These are phyloP conservation scores for Flaveria ramosissima DNA, from an alignment of 129 eudicot species.

Conservation along the genomic window DNA sequence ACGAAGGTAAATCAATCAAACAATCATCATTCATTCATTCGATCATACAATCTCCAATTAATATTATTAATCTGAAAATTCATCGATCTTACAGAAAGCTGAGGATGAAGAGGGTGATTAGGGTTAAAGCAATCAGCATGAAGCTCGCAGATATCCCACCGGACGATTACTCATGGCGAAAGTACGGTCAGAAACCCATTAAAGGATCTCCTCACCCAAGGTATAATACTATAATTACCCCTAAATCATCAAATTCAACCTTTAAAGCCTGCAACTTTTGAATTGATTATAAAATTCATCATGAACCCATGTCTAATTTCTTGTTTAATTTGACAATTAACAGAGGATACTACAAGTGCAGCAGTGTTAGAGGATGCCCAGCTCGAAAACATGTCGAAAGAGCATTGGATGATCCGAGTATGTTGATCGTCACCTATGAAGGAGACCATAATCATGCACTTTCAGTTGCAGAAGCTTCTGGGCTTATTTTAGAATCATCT, in stretches of 20 bases:
- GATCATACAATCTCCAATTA: background rate
- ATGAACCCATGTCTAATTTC: too few species aligned
- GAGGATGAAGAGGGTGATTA: constrained; percentile 67
- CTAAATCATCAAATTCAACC: too few species aligned
- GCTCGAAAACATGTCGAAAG: constrained; percentile 94
- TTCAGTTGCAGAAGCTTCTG: constrained; percentile 56
- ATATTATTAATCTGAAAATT: background rate
- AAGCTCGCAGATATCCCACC: constrained; percentile 94
- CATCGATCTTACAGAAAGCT: constrained; percentile 39
- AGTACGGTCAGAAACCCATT: constrained; percentile 95
- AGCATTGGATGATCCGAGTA: constrained; percentile 79
- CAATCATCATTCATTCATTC: background rate
- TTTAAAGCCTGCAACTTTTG: too few species aligned
- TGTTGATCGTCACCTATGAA: constrained; percentile 89
- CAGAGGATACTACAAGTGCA: constrained; percentile 97
- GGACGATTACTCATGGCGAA: constrained; percentile 96
- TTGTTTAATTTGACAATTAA: constrained; percentile 31
- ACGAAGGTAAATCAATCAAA: constrained; percentile 45
- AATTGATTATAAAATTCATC: too few species aligned
- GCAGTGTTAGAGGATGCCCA: constrained; percentile 90
- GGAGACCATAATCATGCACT: constrained; percentile 87
- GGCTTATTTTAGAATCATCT: constrained; percentile 75
- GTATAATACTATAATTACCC: constrained; percentile 48
- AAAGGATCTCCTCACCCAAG: constrained; percentile 99
- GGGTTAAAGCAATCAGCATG: constrained; percentile 90